A percentile compares a stretch with the other conserved stretches of the same genome.
phyloP scores from a whole-genome alignment of 1,284 basidiomycete genomes.

The Boletus mariae region DNA sequence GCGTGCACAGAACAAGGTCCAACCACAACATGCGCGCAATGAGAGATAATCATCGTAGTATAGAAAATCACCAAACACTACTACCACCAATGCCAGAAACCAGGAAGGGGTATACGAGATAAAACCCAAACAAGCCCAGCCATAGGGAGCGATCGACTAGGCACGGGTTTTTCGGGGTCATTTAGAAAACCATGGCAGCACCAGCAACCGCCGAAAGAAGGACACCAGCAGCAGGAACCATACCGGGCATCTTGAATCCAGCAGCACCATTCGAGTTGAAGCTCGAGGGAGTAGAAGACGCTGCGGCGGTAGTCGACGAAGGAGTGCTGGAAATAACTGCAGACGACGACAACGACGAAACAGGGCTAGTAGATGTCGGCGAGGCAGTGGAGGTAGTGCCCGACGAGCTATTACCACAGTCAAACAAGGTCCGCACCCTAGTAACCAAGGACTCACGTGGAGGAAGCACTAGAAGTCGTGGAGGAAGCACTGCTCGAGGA shows the following conservation, averaged over 20 bases:
- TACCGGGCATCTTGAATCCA: conserved; percentile 24
- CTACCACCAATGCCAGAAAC: conserved; percentile 5
- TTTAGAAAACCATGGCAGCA: conserved; percentile 41
- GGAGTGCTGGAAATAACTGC: conserved; percentile 5
- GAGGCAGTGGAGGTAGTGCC: neutral
- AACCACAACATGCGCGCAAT: conserved; percentile 7
- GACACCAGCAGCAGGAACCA: conserved; percentile 35
- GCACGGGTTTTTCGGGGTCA: neutral
- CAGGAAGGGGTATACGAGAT: conserved; percentile 17
- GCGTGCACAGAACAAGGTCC: conserved; percentile 15
- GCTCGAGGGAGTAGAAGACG: conserved; percentile 20
- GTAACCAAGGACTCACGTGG: conserved; percentile 7
- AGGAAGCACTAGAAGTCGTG: conserved; percentile 4
- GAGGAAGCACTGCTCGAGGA: conserved; percentile 21
- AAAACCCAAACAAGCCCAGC: conserved; percentile 1
- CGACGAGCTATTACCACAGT: conserved; percentile 7
- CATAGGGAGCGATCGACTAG: conserved; percentile 1
- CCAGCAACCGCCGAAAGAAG: conserved; percentile 43
- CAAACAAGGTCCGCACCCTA: neutral
- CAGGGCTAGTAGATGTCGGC: neutral
- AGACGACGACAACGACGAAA: neutral
- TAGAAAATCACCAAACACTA: conserved; percentile 17
- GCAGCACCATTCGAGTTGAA: conserved; percentile 23
- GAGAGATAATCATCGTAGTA: conserved; percentile 8
- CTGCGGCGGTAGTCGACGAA: neutral